Evolutionary conservation across 2,329 filamentous ascomycete species (phyloP).

Genomic region (Shiraia sp.): DNA sequence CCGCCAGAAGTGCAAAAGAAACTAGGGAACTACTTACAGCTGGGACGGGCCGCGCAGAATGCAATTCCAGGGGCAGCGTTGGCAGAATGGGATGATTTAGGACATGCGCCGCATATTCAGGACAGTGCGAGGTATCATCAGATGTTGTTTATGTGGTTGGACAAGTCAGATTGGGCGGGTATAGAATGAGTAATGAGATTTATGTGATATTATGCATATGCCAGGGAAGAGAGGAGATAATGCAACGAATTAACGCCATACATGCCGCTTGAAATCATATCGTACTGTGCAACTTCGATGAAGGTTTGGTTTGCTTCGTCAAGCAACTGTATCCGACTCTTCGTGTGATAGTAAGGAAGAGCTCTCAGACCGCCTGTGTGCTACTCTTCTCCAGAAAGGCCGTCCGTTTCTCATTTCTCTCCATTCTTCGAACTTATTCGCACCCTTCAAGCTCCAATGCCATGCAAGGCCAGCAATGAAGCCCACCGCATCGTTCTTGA

Average conservation of each 20-base stretch:
- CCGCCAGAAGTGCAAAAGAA: conserved; percentile 25
- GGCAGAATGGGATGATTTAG: conserved; percentile 54
- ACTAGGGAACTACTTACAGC: conserved; percentile 55
- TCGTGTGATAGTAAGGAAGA: conserved; percentile 29
- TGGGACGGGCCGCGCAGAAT: conserved; percentile 52
- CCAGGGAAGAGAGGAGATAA: too few species aligned
- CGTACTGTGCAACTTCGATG: too few species aligned
- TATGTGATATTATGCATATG: too few species aligned
- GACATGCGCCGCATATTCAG: conserved; percentile 60
- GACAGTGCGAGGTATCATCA: conserved; percentile 53
- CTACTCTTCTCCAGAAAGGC: conserved; percentile 29
- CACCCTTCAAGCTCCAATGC: conserved; percentile 64
- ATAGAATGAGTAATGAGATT: too few species aligned
- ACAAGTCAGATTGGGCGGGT: conserved; percentile 4
- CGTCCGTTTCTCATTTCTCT: conserved; percentile 18
- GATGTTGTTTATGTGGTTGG: conserved; percentile 53
- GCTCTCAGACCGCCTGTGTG: conserved; percentile 25
- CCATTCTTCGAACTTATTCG: conserved; percentile 29
- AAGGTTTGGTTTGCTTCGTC: too few species aligned
- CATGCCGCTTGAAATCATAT: not conserved
- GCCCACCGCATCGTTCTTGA: conserved; percentile 87
- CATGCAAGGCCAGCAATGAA: conserved; percentile 82
- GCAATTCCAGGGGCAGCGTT: conserved; percentile 51
- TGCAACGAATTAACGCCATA: too few species aligned
- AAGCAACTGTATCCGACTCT: conserved; percentile 33